Percentiles rank a stretch among this genome's conserved stretches.
Evolutionary conservation across 495 filamentous ascomycete species (phyloP).

Genomic region (Penicillium nucicola): DNA sequence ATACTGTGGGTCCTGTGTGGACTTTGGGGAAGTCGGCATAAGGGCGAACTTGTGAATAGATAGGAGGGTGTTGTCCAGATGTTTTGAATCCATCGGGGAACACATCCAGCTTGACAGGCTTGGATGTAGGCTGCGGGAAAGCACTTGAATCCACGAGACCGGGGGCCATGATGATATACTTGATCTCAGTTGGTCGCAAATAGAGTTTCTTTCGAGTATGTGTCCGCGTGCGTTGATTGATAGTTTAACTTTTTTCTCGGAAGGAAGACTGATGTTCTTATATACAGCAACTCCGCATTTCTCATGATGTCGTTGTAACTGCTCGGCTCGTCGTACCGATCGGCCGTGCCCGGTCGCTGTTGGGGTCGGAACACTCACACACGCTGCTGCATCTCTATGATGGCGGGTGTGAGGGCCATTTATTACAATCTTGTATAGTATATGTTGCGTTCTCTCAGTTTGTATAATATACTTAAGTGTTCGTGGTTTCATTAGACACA

Average conservation of each 20-base stretch:
- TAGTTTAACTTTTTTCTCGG: not conserved
- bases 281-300: conserved; percentile 8
- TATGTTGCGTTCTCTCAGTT: no score
- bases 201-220: not conserved
- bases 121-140: not conserved
- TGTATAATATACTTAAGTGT: no score
- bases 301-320: not conserved
- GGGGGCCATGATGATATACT: conserved; percentile 13
- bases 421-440: no score
- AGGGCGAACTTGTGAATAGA: conserved; percentile 61
- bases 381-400: no score
- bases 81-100: conserved; percentile 63
- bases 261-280: not conserved
- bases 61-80: conserved; percentile 75
- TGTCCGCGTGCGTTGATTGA: not conserved
- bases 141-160: conserved; percentile 8
- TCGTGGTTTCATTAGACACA: no score
- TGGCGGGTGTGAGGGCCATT: no score
- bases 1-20: conserved; percentile 74
- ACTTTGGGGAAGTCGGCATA: conserved; percentile 72
- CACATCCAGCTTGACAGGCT: conserved; percentile 19
- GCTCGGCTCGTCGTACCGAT: conserved; percentile 18
- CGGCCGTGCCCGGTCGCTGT: not conserved
- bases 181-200: not conserved
- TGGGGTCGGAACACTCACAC: no score